phyloP scores from a whole-genome alignment of 2,329 filamentous ascomycete genomes.

The Ilyonectria robusta region DNA sequence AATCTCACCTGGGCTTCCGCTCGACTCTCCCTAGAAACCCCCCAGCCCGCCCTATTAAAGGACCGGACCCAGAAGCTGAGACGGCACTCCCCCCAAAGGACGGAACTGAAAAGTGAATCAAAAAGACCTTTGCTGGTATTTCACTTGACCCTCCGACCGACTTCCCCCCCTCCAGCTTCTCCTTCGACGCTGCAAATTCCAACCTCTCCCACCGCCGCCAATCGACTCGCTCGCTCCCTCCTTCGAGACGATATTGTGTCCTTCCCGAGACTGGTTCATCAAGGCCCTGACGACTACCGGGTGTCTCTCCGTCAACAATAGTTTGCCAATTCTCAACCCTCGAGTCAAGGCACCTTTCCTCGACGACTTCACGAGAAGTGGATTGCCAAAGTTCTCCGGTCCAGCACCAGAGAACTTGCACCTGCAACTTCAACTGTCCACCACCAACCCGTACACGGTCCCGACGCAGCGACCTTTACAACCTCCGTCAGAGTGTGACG shows the following conservation, averaged over 20 bases:
- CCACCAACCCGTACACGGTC: conserved; percentile 26
- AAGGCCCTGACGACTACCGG: conserved; percentile 20
- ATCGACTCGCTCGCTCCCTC: conserved; percentile 51
- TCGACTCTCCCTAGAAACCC: conserved; percentile 35
- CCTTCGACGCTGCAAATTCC: conserved; percentile 55
- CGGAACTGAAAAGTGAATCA: conserved; percentile 50
- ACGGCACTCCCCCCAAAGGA: conserved; percentile 44
- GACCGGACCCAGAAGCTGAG: conserved; percentile 48
- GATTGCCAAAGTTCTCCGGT: conserved; percentile 30
- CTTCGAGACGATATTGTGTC: conserved; percentile 49
- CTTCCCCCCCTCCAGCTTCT: conserved; percentile 40
- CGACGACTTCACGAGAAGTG: conserved; percentile 35
- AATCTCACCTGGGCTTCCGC: conserved; percentile 46
- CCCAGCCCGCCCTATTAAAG: conserved; percentile 48
- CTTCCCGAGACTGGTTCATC: conserved; percentile 53
- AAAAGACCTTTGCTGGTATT: conserved; percentile 59
- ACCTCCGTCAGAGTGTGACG: conserved; percentile 28
- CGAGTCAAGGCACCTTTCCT: conserved; percentile 37
- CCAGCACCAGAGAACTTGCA: conserved; percentile 25
- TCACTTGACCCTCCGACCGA: conserved; percentile 47
- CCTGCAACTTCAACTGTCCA: conserved; percentile 15
- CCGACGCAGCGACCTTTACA: conserved; percentile 7
- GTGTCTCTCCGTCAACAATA: conserved; percentile 32
- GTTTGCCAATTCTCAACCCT: conserved; percentile 56
- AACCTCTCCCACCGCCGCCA: conserved; percentile 51